These are phyloP conservation scores for Mucor sp. DNA, from an alignment of 371 early-diverging fungal species.

Conservation along the genomic window DNA sequence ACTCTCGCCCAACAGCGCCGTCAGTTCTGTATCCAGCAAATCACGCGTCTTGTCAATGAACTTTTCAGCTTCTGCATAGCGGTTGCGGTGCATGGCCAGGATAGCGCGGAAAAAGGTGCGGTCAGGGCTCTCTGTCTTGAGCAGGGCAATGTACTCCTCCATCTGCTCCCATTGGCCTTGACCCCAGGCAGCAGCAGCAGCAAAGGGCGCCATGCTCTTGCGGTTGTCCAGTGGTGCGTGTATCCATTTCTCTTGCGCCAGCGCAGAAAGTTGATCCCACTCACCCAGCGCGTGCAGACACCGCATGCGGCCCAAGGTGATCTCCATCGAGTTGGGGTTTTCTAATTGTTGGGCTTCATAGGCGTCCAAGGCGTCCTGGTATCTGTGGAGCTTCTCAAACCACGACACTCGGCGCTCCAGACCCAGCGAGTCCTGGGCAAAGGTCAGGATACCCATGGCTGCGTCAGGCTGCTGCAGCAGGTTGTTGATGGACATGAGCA, in stretches of 20 bases:
- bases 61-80: conserved; percentile 73
- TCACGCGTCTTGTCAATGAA: conserved; percentile 86
- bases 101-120: conserved; percentile 86
- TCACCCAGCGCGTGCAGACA: conserved; percentile 94
- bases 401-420: conserved; percentile 90
- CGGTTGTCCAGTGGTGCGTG: conserved; percentile 55
- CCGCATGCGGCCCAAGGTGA: conserved; percentile 87
- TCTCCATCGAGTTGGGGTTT: conserved; percentile 74
- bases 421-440: conserved; percentile 87
- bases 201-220: conserved; percentile 81
- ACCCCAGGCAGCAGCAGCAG: conserved; percentile 96
- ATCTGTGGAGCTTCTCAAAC: conserved; percentile 93
- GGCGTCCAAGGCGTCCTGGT: conserved; percentile 93
- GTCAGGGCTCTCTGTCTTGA: conserved; percentile 78
- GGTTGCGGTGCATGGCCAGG: conserved; percentile 82
- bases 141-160: conserved; percentile 85
- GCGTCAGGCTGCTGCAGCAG: conserved; percentile 96
- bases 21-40: conserved; percentile 86
- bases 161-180: conserved; percentile 89
- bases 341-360: conserved; percentile 85
- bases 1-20: conserved; percentile 92
- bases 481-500: conserved; percentile 94
- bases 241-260: conserved; percentile 88
- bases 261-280: conserved; percentile 85
- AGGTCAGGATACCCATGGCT: conserved; percentile 92